Percentiles rank a stretch among this genome's conserved stretches.
Conservation (phyloP, 2,329 filamentous ascomycete genomes). For the Alternaria ventricosa region DNA sequence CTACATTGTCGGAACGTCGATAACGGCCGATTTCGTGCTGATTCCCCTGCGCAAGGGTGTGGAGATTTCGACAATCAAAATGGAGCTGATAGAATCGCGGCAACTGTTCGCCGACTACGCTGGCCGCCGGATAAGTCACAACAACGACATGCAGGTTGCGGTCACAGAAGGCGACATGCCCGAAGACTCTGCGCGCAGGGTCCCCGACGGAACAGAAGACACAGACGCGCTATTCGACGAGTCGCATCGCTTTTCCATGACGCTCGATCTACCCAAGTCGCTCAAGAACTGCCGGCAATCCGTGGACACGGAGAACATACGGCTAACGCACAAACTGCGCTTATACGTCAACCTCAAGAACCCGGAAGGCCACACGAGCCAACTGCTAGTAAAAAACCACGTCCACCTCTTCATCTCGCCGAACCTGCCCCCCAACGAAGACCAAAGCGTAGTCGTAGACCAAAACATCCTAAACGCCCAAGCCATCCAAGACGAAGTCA, state of each 20-base stretch:
- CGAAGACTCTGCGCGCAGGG: conserved; percentile 34
- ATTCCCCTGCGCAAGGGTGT: conserved; percentile 89
- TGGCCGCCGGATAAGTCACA: conserved; percentile 42
- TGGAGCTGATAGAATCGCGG: conserved; percentile 74
- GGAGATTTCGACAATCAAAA: conserved; percentile 79
- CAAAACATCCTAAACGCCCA: conserved; percentile 45
- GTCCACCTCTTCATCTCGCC: conserved; percentile 96
- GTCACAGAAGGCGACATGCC: conserved; percentile 47
- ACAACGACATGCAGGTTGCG: conserved; percentile 42
- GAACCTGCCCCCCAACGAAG: conserved; percentile 85
- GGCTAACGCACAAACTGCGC: conserved; percentile 90
- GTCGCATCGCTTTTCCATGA: conserved; percentile 65
- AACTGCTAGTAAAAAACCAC: conserved; percentile 89
- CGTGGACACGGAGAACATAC: conserved; percentile 86
- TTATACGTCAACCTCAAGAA: conserved; percentile 91
- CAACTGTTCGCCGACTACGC: conserved; percentile 53
- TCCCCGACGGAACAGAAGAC: conserved; percentile 39
- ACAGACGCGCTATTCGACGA: conserved; percentile 57
- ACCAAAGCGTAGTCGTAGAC: conserved; percentile 71
- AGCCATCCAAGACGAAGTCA: conserved; percentile 62
- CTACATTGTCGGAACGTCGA: conserved; percentile 87
- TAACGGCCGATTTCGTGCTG: conserved; percentile 84
- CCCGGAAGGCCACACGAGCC: conserved; percentile 91
- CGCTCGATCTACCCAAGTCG: conserved; percentile 76
- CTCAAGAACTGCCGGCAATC: conserved; percentile 87